Evolutionary conservation across 495 filamentous ascomycete species (phyloP).

Genomic region (Corynascus novoguineensis): DNA sequence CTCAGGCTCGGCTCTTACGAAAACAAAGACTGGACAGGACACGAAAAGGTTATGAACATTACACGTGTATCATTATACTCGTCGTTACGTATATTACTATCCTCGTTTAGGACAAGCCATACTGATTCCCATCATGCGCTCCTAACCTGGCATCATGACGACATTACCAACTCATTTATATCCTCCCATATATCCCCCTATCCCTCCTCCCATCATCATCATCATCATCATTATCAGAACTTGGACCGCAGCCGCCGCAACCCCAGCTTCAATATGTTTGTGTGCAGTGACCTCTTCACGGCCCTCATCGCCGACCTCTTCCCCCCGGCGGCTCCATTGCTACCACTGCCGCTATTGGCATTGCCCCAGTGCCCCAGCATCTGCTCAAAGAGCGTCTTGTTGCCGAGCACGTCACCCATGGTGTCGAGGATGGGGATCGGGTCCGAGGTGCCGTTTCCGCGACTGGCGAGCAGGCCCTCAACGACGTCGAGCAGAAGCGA

Average conservation of each 20-base stretch:
- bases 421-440: slow-evolving; percentile 4
- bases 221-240: no score
- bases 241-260: background rate
- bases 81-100: no score
- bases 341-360: background rate
- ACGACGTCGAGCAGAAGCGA: slow-evolving; percentile 34
- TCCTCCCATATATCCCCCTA: no score
- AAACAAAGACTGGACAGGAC: no score
- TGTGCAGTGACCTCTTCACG: background rate
- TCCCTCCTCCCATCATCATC: no score
- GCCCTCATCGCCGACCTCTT: background rate
- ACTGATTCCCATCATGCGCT: no score
- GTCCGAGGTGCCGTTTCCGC: slow-evolving; percentile 15
- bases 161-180: no score
- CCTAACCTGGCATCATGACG: no score
- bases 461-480: slow-evolving; percentile 21
- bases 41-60: no score
- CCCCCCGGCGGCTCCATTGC: background rate
- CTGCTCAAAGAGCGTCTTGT: slow-evolving; percentile 7
- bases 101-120: no score
- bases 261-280: slow-evolving; percentile 5
- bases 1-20: no score
- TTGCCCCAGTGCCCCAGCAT: slow-evolving; percentile 8
- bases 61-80: no score
- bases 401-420: background rate